Base-by-base conservation (phyloP, 2,329 filamentous ascomycete species). In the Hypoxylon sp. region DNA sequence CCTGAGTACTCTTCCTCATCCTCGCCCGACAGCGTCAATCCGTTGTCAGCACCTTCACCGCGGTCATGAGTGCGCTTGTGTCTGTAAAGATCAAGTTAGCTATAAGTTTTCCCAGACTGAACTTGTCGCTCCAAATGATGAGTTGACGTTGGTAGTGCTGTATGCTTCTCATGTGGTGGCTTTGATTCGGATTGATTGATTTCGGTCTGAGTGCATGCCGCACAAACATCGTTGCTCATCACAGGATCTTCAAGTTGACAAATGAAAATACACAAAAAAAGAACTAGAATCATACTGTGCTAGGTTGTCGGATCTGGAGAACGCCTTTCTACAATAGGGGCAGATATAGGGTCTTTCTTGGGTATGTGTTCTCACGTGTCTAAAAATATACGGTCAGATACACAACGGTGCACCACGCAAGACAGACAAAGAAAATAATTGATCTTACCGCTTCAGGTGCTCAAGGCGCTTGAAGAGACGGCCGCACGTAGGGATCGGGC, bases 291-390 rank as follows among this genome's bases (percentile, higher is more conserved):
- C 83, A 76, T 91, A 96, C 89, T 99, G 94, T 73, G 94, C 94
- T 75, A 99, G 88, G 73, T 99, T 99, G 78, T 99, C 94, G 68
- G 93, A 97, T 76, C 94, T 83, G 53, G 94, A 97, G 75, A 99
- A 99, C 62, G 93, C 93, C 81, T 97, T 97, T 82, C 90, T 96
- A 84, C 94, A 99, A 74, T 96, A 88, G 64, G 90, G 89, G 83
- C 94, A 99, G 70, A 95, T 88, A 75, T 99, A 99, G 65, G 94
- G 94, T 77, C 93, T 90, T 80, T 99, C 94, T 81, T 99, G 94
- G 48, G 94, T 99, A 81, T 99, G 94, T 68, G 94, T 99, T 77
- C 94, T 90, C 73, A 99, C 94, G 78, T 99, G 94, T 82, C 92
- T 96, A 82, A 71, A 82, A 71, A 78, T 71, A 68, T 70, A 69